Conservation (phyloP, 495 filamentous ascomycete species). For the Talaromyces adpressus region DNA sequence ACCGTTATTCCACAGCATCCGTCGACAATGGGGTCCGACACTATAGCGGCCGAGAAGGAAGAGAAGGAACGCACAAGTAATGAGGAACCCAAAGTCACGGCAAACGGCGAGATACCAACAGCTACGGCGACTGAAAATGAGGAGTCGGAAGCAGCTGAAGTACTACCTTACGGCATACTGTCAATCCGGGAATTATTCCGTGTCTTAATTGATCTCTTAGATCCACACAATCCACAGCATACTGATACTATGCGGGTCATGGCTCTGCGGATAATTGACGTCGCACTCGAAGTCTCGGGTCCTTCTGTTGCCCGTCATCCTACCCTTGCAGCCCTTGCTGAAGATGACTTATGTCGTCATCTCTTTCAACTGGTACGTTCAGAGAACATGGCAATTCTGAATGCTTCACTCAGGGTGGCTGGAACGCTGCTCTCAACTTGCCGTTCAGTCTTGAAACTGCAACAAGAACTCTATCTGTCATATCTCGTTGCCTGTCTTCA, state of each 20-base stretch:
- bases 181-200: slow-evolving; percentile 92
- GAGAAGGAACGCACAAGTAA: slow-evolving; percentile 30
- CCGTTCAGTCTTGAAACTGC: slow-evolving; percentile 85
- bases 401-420: slow-evolving; percentile 85
- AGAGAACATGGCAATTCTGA: slow-evolving; percentile 88
- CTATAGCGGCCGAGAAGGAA: slow-evolving; percentile 25
- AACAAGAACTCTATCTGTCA: slow-evolving; percentile 93
- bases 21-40: slow-evolving; percentile 38
- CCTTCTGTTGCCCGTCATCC: slow-evolving; percentile 94
- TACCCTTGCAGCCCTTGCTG: slow-evolving; percentile 76
- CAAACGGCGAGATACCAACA: slow-evolving; percentile 27
- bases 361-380: slow-evolving; percentile 96
- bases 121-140: slow-evolving; percentile 37
- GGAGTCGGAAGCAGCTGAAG: slow-evolving; percentile 38
- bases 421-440: slow-evolving; percentile 88
- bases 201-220: slow-evolving; percentile 88
- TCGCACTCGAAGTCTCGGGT: slow-evolving; percentile 92
- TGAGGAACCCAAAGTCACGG: slow-evolving; percentile 28
- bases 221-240: slow-evolving; percentile 86
- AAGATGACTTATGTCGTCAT: slow-evolving; percentile 89
- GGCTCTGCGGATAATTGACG: slow-evolving; percentile 95
- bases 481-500: slow-evolving; percentile 93
- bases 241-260: slow-evolving; percentile 95
- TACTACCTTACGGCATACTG: slow-evolving; percentile 85
- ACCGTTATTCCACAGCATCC: slow-evolving; percentile 42